Evolutionary conservation across 306 rosid species (phyloP), one percentile per base, ranked within the genome.

Genomic region (Gastrolobium bilobum): DNA sequence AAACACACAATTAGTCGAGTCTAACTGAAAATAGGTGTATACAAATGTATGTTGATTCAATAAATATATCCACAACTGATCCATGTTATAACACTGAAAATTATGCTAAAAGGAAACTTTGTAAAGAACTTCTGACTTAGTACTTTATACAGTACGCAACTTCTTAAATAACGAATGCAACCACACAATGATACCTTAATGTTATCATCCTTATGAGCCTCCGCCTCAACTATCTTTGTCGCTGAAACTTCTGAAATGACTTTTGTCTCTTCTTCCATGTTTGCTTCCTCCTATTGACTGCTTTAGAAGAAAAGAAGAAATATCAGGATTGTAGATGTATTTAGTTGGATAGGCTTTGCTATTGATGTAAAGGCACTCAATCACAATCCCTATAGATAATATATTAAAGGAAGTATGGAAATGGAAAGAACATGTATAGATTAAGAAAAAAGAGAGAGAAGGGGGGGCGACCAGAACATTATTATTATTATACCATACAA

Each of bases 201-300:
- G 57, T 43, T 66, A 44, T 34, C 86, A 43, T 68, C 85, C 46
- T 85, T 83, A 40, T 33, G 68, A 50, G 58, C 92, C 43, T 72
- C 86, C 47, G 79, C 88, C 77, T 86, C 89, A 40, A 63, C 88
- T 43, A 78, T 84, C 84, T 89, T 89, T 35, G 86, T 83, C 62
- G 76, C 86, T 4, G 88, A 62, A 84, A 73, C 82, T 84, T 89
- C 96, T 58, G 85, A 78, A 76, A 76, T 75, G 52, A 84, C 86
- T 72, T 71, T 73, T 53, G 91, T 70, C 64, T 82, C 98, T 74
- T 77, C 87, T 71, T 85, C 99, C 99, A 95, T 95, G 69, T 69
- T 54, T 30, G 82, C 43, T 74, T 73, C 54, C 54, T 65, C 59
- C 60, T 15, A 48, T 31, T 20, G 58, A 59, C 81, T 73, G 59